phyloP scores from a whole-genome alignment of 2,329 filamentous ascomycete species.

The Claviceps pazoutovae region DNA sequence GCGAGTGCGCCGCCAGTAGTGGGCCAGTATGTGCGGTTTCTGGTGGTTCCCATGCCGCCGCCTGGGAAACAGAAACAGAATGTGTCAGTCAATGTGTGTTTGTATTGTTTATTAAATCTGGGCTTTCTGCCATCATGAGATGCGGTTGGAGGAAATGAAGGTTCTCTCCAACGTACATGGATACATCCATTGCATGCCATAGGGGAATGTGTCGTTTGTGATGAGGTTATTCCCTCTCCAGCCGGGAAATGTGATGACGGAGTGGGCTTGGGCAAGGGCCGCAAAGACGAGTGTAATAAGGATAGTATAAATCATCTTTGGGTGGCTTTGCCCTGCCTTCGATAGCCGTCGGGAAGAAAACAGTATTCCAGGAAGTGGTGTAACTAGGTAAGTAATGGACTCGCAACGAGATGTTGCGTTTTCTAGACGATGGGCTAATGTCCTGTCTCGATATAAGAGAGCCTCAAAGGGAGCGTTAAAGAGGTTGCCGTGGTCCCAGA shows the following conservation, averaged over 20 bases:
- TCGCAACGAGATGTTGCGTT: background rate
- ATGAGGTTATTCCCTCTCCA: constrained; percentile 79
- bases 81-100: background rate
- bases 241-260: constrained; percentile 73
- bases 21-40: constrained; percentile 87
- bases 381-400: background rate
- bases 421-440: background rate
- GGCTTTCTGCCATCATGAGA: background rate
- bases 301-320: background rate
- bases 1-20: constrained; percentile 73
- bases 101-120: background rate
- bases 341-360: background rate
- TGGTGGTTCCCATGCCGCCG: constrained; percentile 63
- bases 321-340: background rate
- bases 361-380: background rate
- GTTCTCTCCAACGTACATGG: constrained; percentile 56
- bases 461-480: too few relatives aligned
- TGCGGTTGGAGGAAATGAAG: background rate
- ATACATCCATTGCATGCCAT: constrained; percentile 91
- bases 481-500: too few relatives aligned
- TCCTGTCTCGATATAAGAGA: too few relatives aligned
- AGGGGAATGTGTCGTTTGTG: constrained; percentile 66
- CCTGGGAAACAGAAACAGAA: constrained; percentile 34
- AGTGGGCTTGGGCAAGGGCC: constrained; percentile 50
- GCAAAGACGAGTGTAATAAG: constrained; percentile 29